Evolutionary conservation across 164 flowering plant species (phyloP).

Genomic region (Nymphaea colorata): DNA sequence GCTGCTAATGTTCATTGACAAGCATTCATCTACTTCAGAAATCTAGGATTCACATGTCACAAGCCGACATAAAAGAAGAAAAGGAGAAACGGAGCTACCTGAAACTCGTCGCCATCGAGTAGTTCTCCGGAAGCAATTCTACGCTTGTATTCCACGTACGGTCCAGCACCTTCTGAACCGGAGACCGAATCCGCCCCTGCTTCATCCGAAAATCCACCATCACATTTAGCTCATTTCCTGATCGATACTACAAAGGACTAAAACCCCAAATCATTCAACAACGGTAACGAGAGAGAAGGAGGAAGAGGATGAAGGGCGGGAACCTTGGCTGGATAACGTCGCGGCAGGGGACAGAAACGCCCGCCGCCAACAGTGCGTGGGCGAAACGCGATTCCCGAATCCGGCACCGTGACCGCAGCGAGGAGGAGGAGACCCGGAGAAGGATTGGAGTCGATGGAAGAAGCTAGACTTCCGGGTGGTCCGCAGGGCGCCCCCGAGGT

Average conservation of each 20-base stretch:
- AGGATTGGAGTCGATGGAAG: background rate
- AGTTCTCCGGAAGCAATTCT: slow-evolving; percentile 83
- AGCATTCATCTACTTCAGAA: too few relatives aligned
- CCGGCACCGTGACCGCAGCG: background rate
- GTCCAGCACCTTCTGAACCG: slow-evolving; percentile 49
- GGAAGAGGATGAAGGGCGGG: background rate
- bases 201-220: background rate
- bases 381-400: background rate
- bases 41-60: too few relatives aligned
- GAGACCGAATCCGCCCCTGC: slow-evolving; percentile 1
- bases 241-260: too few relatives aligned
- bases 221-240: too few relatives aligned
- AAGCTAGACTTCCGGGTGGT: background rate
- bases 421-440: background rate
- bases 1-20: too few relatives aligned
- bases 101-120: slow-evolving; percentile 70
- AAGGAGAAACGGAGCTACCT: slow-evolving; percentile 27
- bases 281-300: background rate
- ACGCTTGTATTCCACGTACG: slow-evolving; percentile 83
- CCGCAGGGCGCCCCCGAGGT: background rate
- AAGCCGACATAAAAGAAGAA: background rate
- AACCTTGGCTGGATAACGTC: background rate
- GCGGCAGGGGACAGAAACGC: background rate
- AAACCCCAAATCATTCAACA: background rate
- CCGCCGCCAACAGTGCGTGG: background rate